Conservation (phyloP, 2,329 filamentous ascomycete genomes). For the Trichophaea hybrida region DNA sequence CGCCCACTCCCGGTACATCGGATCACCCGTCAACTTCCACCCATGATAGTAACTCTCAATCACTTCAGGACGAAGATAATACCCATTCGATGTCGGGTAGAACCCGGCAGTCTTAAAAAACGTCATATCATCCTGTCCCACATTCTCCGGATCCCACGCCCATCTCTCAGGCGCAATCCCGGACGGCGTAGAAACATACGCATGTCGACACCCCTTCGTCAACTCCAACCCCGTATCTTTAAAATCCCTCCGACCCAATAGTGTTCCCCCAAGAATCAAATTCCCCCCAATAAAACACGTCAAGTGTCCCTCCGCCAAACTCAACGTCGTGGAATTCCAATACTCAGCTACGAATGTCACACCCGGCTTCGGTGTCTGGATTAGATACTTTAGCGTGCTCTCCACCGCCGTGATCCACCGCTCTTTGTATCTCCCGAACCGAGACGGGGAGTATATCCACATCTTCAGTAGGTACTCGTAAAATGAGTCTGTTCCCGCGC, state of each 20-base stretch:
- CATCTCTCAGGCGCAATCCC: slow-evolving; percentile 65
- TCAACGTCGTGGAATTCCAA: slow-evolving; percentile 33
- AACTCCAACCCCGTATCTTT: slow-evolving; percentile 59
- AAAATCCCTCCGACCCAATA: slow-evolving; percentile 41
- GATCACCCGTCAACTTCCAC: slow-evolving; percentile 60
- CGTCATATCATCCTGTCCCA: slow-evolving; percentile 35
- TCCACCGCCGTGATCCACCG: slow-evolving; percentile 64
- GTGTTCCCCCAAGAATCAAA: slow-evolving; percentile 66
- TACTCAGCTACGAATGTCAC: slow-evolving; percentile 56
- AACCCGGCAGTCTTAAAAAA: slow-evolving; percentile 59
- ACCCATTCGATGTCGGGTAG: slow-evolving; percentile 48
- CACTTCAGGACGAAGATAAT: slow-evolving; percentile 65
- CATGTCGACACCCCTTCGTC: slow-evolving; percentile 56
- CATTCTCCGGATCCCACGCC: slow-evolving; percentile 42
- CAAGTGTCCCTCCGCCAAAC: slow-evolving; percentile 40
- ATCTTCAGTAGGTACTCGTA: slow-evolving; percentile 90
- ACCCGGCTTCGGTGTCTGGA: slow-evolving; percentile 56
- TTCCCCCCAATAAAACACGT: slow-evolving; percentile 76
- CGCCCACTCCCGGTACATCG: slow-evolving; percentile 68
- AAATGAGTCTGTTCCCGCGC: slow-evolving; percentile 61
- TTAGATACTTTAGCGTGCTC: slow-evolving; percentile 56
- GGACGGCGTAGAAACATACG: slow-evolving; percentile 52
- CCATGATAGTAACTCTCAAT: slow-evolving; percentile 79
- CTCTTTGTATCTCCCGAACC: slow-evolving; percentile 52
- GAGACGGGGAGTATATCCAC: slow-evolving; percentile 59